phyloP scores from a whole-genome alignment of 257 asterid species.

The Leonotis leonurus region DNA sequence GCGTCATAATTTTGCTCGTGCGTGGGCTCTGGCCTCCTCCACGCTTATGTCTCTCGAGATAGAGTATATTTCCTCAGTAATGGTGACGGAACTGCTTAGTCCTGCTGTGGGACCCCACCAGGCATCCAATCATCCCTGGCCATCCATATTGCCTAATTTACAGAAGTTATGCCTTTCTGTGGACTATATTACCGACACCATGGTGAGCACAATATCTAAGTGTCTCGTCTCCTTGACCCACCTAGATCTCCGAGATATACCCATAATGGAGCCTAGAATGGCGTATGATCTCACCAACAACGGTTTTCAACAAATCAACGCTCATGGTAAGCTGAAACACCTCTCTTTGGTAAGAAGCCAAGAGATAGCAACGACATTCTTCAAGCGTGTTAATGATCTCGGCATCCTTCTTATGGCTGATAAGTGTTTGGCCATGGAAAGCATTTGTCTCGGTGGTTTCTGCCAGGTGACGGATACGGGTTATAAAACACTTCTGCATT shows the following conservation, averaged over 20 bases:
- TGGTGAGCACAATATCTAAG: constrained; percentile 63
- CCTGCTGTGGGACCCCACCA: constrained; percentile 49
- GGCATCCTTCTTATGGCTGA: constrained; percentile 98
- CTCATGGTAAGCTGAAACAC: constrained; percentile 79
- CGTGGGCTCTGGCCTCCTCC: constrained; percentile 66
- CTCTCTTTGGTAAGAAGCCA: constrained; percentile 85
- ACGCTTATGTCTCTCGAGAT: constrained; percentile 72
- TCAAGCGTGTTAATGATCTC: constrained; percentile 86
- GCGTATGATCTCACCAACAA: constrained; percentile 85
- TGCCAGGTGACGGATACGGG: constrained; percentile 94
- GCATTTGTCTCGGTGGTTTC: constrained; percentile 91
- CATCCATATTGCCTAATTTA: constrained; percentile 53
- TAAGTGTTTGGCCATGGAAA: constrained; percentile 79
- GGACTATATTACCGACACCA: constrained; percentile 86
- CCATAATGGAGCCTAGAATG: constrained; percentile 76
- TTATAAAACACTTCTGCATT: constrained; percentile 76
- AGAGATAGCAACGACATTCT: constrained; percentile 66
- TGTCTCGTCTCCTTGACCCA: constrained; percentile 53
- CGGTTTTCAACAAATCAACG: constrained; percentile 83
- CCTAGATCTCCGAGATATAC: constrained; percentile 91
- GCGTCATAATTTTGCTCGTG: constrained; percentile 71
- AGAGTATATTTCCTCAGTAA: constrained; percentile 79
- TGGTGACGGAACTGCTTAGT: constrained; percentile 77
- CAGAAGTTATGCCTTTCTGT: constrained; percentile 74
- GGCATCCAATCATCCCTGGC: constrained; percentile 30